Evolutionary conservation across 148 eudicot species (phyloP).

Genomic region (Heliamphora exappendiculata): DNA sequence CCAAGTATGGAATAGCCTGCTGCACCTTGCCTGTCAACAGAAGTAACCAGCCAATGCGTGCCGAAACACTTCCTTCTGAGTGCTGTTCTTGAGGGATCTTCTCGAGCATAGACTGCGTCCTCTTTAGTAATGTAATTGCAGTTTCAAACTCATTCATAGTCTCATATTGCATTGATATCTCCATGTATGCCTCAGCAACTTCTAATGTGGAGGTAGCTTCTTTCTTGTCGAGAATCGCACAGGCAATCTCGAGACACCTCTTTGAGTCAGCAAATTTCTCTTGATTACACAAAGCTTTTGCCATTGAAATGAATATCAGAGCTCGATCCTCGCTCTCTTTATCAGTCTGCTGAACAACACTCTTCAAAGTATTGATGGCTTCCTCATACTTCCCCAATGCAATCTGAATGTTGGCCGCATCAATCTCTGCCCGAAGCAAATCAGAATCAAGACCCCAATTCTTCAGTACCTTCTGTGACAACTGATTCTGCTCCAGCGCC

Average conservation of each 20-base stretch:
- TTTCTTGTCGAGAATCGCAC: conserved; percentile 57
- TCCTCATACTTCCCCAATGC: conserved; percentile 67
- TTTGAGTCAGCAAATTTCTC: conserved; percentile 71
- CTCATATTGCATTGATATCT: conserved; percentile 84
- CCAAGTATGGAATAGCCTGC: conserved; percentile 69
- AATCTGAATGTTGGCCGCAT: conserved; percentile 86
- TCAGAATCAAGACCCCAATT: conserved; percentile 71
- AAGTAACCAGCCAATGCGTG: conserved; percentile 82
- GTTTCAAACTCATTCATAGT: conserved; percentile 79
- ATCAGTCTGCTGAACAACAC: conserved; percentile 56
- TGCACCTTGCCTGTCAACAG: conserved; percentile 73
- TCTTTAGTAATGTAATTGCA: conserved; percentile 67
- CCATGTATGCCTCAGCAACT: conserved; percentile 75
- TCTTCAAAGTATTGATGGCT: conserved; percentile 58
- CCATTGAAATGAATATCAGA: conserved; percentile 65
- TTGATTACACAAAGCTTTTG: conserved; percentile 68
- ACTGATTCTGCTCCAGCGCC: conserved; percentile 72
- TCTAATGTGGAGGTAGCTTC: conserved; percentile 45
- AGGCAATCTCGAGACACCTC: conserved; percentile 70
- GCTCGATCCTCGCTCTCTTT: conserved; percentile 77
- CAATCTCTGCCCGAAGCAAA: conserved; percentile 75
- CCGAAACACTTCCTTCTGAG: conserved; percentile 68
- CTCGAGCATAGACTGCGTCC: conserved; percentile 58
- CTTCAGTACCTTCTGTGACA: conserved; percentile 70
- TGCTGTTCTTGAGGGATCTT: conserved; percentile 78